Percentiles rank a stretch among this genome's conserved stretches.
phyloP scores from a whole-genome alignment of 768 basidiomycete genomes.

The Ramaria sp. region DNA sequence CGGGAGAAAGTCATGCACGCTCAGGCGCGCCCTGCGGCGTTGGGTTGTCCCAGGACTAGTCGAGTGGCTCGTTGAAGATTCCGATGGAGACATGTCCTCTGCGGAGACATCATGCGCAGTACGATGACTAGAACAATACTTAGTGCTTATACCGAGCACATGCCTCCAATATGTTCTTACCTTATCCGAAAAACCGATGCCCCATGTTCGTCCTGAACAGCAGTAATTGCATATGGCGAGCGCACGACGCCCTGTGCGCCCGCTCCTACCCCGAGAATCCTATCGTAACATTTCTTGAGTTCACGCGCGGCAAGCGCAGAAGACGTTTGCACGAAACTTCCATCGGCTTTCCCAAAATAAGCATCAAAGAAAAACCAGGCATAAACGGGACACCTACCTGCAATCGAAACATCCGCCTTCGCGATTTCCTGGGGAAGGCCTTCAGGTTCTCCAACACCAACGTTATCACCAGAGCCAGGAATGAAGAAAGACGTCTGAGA shows the following conservation, averaged over 20 bases:
- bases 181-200: slow-evolving; percentile 68
- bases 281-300: slow-evolving; percentile 68
- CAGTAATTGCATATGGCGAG: slow-evolving; percentile 77
- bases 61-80: slow-evolving; percentile 24
- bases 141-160: no score
- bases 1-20: slow-evolving; percentile 47
- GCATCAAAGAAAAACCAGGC: slow-evolving; percentile 11
- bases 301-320: slow-evolving; percentile 67
- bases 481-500: neutral
- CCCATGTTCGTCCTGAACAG: slow-evolving; percentile 72
- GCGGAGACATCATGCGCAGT: neutral
- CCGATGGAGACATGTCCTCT: slow-evolving; percentile 33
- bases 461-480: neutral
- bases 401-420: slow-evolving; percentile 45
- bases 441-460: neutral
- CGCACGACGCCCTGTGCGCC: slow-evolving; percentile 30
- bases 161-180: slow-evolving; percentile 23
- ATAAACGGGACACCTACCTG: slow-evolving; percentile 32
- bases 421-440: slow-evolving; percentile 33
- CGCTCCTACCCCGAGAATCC: slow-evolving; percentile 51
- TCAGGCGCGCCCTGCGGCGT: slow-evolving; percentile 37
- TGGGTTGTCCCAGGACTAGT: neutral
- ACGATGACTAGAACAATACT: neutral
- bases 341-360: slow-evolving; percentile 41
- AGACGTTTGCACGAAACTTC: slow-evolving; percentile 70